phyloP scores from a whole-genome alignment of 1,284 basidiomycete genomes.

The Anthracocystis walkeri region DNA sequence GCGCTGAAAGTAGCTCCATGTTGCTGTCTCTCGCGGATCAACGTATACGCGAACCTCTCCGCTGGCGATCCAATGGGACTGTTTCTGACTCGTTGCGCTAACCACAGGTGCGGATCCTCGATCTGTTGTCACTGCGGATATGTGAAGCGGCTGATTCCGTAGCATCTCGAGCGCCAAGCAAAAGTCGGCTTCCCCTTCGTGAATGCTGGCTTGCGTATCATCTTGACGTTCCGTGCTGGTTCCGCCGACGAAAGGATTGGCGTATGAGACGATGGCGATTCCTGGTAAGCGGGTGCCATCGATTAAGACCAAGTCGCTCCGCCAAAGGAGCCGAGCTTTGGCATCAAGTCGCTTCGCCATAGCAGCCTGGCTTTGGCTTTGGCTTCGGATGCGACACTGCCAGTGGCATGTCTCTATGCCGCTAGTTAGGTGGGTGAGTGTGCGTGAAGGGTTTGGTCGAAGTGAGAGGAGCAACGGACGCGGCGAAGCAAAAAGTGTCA shows the following conservation, averaged over 20 bases:
- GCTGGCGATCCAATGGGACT: conserved; percentile 36
- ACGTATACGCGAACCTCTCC: conserved; percentile 52
- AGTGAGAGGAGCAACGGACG: neutral
- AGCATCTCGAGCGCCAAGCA: conserved; percentile 67
- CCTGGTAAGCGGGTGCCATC: conserved; percentile 64
- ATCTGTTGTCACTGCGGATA: conserved; percentile 30
- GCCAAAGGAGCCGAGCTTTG: conserved; percentile 62
- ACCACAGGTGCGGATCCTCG: conserved; percentile 6
- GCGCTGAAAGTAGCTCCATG: conserved; percentile 58
- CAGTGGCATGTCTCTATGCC: conserved; percentile 13
- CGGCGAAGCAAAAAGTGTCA: neutral
- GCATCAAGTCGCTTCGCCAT: conserved; percentile 21
- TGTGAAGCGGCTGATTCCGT: conserved; percentile 56
- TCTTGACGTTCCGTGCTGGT: neutral
- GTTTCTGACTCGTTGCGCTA: conserved; percentile 1
- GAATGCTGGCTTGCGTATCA: conserved; percentile 8
- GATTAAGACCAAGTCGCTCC: conserved; percentile 55
- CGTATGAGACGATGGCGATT: conserved; percentile 59
- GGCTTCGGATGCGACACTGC: neutral
- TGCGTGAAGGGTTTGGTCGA: neutral
- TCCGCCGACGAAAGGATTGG: conserved; percentile 51
- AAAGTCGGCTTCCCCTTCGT: conserved; percentile 59
- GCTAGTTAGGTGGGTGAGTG: neutral
- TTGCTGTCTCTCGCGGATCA: conserved; percentile 48
- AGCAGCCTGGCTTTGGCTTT: conserved; percentile 19